Conservation (phyloP, 2,329 filamentous ascomycete species). For the Fusarium sp. region DNA sequence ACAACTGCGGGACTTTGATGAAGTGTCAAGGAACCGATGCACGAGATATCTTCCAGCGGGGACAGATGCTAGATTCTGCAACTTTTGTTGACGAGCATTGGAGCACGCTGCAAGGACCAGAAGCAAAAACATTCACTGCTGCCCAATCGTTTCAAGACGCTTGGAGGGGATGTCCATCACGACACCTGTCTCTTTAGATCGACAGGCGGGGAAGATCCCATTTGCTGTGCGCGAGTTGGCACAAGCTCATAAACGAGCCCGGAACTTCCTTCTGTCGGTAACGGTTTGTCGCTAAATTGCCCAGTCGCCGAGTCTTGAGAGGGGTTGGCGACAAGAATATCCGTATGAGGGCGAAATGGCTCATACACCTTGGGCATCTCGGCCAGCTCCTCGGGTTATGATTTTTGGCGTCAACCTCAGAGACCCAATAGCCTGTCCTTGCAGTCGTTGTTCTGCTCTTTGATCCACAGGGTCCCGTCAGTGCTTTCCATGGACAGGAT, state of each 20-base stretch:
- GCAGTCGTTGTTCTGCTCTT: neutral
- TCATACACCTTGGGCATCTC: neutral
- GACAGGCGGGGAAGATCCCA: constrained; percentile 31
- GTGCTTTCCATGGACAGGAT: constrained; percentile 13
- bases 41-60: constrained; percentile 12
- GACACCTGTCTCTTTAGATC: constrained; percentile 33
- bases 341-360: neutral
- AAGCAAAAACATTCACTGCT: neutral
- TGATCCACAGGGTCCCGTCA: constrained; percentile 42
- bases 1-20: constrained; percentile 19
- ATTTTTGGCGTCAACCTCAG: neutral
- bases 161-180: constrained; percentile 14
- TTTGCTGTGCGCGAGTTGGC: constrained; percentile 24
- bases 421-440: neutral
- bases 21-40: constrained; percentile 21
- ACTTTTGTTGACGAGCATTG: neutral
- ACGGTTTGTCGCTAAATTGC: neutral
- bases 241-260: constrained; percentile 29
- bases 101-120: neutral
- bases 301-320: neutral
- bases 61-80: constrained; percentile 8
- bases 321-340: neutral
- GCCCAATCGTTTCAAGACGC: constrained; percentile 25
- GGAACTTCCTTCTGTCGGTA: constrained; percentile 11
- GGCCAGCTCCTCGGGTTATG: neutral